phyloP scores from a whole-genome alignment of 805 yeast genomes.

The Metschnikowia similis region DNA sequence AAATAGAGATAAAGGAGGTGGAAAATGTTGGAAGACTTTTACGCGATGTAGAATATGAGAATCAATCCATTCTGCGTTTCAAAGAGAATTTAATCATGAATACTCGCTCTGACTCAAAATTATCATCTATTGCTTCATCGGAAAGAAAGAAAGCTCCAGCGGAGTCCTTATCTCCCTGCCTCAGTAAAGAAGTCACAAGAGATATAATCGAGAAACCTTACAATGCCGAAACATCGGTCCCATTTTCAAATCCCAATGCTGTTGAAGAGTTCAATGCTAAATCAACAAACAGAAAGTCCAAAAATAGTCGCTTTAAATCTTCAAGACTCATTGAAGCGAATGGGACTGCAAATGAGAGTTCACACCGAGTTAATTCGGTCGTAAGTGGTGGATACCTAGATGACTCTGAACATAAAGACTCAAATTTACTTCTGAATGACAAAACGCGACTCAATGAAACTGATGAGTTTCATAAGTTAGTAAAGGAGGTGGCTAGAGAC shows the following conservation, averaged over 20 bases:
- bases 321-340: background rate
- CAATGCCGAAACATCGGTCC: background rate
- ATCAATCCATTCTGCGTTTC: slow-evolving; percentile 19
- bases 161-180: background rate
- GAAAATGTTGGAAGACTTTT: slow-evolving; percentile 52
- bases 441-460: background rate
- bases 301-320: background rate
- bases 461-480: slow-evolving; percentile 2
- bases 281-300: background rate
- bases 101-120: background rate
- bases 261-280: background rate
- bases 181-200: slow-evolving; percentile 1
- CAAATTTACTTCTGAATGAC: background rate
- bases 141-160: background rate
- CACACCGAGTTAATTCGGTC: background rate
- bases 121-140: background rate
- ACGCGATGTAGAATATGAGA: slow-evolving; percentile 23
- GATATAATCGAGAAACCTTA: slow-evolving; percentile 1
- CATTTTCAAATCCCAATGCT: background rate
- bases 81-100: slow-evolving; percentile 14
- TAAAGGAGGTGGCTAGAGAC: background rate
- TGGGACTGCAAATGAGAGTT: background rate
- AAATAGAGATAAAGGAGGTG: slow-evolving; percentile 54
- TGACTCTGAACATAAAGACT: background rate
- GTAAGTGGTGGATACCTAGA: background rate